Evolutionary conservation across 768 basidiomycete species (phyloP).

Genomic region (Lactarius quietus): DNA sequence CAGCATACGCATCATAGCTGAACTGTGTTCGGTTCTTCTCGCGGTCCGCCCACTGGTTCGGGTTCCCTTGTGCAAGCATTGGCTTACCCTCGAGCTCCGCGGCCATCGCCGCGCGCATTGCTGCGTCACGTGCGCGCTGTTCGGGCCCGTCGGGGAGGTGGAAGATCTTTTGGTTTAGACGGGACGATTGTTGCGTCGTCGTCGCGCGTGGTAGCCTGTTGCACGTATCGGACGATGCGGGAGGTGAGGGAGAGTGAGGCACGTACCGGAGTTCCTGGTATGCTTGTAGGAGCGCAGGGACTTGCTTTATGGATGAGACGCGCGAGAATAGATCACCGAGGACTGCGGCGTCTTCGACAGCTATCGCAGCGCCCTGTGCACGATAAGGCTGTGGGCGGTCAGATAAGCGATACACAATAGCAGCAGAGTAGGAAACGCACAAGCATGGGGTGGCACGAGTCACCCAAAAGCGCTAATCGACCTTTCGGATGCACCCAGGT

Average conservation of each 20-base stretch:
- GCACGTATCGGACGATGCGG: not conserved
- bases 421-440: slow-evolving; percentile 23
- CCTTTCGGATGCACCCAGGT: slow-evolving; percentile 39
- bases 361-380: slow-evolving; percentile 42
- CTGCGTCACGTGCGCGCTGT: slow-evolving; percentile 47
- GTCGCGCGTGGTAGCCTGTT: slow-evolving; percentile 42
- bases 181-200: slow-evolving; percentile 46
- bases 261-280: slow-evolving; percentile 47
- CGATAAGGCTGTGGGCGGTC: slow-evolving; percentile 36
- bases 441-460: slow-evolving; percentile 45
- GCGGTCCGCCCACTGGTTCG: slow-evolving; percentile 59
- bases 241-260: not conserved
- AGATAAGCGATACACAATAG: not conserved
- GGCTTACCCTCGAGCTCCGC: slow-evolving; percentile 32
- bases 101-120: slow-evolving; percentile 50
- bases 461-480: slow-evolving; percentile 38
- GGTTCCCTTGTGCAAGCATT: slow-evolving; percentile 36
- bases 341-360: slow-evolving; percentile 51
- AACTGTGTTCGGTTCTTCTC: slow-evolving; percentile 46
- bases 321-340: slow-evolving; percentile 47
- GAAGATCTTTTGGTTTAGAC: slow-evolving; percentile 51
- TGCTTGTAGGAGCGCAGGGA: slow-evolving; percentile 44
- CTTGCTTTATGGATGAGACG: slow-evolving; percentile 41
- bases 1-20: slow-evolving; percentile 51
- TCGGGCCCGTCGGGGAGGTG: slow-evolving; percentile 53